These are phyloP conservation scores for Fusarium odoratissimum DNA, from an alignment of 2,329 filamentous ascomycete species.

Conservation along the genomic window DNA sequence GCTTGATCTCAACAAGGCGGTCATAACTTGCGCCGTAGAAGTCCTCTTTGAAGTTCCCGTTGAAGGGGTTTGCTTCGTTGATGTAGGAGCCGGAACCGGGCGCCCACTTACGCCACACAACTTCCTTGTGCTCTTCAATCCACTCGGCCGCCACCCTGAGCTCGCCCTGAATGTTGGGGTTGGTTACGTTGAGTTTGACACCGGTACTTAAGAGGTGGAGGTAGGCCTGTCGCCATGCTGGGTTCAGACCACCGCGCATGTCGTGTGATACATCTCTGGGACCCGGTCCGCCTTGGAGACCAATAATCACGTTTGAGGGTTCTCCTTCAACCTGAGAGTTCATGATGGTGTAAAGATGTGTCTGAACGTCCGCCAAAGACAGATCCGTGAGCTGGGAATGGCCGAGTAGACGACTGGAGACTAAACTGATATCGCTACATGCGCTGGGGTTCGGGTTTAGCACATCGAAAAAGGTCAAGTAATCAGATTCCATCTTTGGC, in stretches of 20 bases:
- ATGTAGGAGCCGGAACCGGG: neutral
- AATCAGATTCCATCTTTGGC: too few relatives aligned
- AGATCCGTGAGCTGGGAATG: neutral
- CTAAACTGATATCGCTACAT: neutral
- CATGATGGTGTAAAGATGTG: too few relatives aligned
- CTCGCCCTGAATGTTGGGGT: neutral
- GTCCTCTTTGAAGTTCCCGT: neutral
- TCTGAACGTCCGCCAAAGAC: too few relatives aligned
- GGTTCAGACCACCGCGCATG: neutral
- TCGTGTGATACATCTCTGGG: neutral
- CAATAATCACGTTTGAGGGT: neutral
- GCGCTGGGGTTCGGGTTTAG: too few relatives aligned
- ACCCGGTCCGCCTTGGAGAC: neutral
- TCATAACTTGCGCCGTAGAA: neutral
- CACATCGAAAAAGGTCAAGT: too few relatives aligned
- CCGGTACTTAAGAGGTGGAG: neutral
- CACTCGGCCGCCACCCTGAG: neutral
- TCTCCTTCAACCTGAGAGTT: too few relatives aligned
- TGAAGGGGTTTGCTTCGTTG: neutral
- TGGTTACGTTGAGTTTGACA: neutral
- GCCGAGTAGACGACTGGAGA: neutral
- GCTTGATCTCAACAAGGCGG: too few relatives aligned
- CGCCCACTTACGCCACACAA: neutral
- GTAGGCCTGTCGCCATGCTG: neutral
- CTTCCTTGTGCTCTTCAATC: neutral